Evolutionary conservation across 495 filamentous ascomycete genomes (phyloP), one percentile per base, ranked within the genome.

Genomic region (Aspergillus saccharolyticus): DNA sequence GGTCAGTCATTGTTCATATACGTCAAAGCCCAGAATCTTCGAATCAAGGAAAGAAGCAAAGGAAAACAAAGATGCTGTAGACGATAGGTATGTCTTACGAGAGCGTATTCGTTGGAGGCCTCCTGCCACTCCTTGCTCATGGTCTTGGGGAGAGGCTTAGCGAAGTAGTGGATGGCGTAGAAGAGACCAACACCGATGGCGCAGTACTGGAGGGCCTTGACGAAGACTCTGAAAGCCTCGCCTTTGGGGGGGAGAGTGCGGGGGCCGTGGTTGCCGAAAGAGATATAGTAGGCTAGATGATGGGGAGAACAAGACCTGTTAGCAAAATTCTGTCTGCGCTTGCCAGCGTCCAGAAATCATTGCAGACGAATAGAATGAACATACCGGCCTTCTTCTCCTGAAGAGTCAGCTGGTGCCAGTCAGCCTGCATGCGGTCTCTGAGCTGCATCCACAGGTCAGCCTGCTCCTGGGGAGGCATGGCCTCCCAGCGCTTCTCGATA

Each of bases 401-500:
- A 61, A 92, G 43, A 25, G 94, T 98, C 82, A 98, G 79, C 65
- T 97, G 89, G 67, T 87, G 81, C 94, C 94, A 98, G 74, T 89
- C 89, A 61, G 80, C 85, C 89, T 96, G 97, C 94, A 97, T 97
- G 66, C 94, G 86, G 79, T 98, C 94, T 66, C 94, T 80, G 71
- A 98, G 80, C 65, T 87, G 79, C 94, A 98, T 98, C 93, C 93
- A 98, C 64, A 98, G 77, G 70, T 97, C 94, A 58, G 95, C 94
- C 84, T 98, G 94, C 84, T 98, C 94, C 80, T 95, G 89, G 55
- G 92, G 90, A 42, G 91, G 91, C 89, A 98, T 89, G 55, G 71
- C 82, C 80, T 98, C 94, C 94, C 94, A 98, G 77, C 94, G 81
- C 89, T 96, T 97, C 86, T 98, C 94, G 70, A 98, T 97, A 77